These are phyloP conservation scores for Pseudonitzschia pungens DNA, from an alignment of 108 stramenopile species.

Conservation along the genomic window DNA sequence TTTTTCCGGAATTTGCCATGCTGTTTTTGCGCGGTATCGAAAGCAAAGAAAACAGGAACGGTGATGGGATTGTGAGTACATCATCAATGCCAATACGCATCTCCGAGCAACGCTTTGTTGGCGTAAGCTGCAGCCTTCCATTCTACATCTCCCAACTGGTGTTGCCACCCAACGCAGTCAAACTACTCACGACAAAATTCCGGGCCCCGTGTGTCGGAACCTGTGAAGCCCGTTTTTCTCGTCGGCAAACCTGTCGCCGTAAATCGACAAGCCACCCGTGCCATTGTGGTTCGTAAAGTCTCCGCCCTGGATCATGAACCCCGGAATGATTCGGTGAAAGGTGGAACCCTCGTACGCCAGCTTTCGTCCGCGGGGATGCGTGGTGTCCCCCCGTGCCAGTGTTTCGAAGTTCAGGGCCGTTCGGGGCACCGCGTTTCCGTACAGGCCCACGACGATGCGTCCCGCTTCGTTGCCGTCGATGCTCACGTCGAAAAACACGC, in stretches of 20 bases:
- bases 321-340: constrained; percentile 94
- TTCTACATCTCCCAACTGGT: too few relatives aligned
- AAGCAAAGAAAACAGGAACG: background rate
- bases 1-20: constrained; percentile 95
- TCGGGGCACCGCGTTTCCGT: constrained; percentile 86
- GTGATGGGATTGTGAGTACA: background rate
- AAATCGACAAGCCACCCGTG: constrained; percentile 79
- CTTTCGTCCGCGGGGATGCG: constrained; percentile 59
- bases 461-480: constrained; percentile 75
- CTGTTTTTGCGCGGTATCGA: constrained; percentile 10
- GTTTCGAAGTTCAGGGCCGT: constrained; percentile 88
- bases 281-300: constrained; percentile 96
- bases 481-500: constrained; percentile 82
- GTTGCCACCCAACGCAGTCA: background rate
- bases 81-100: background rate
- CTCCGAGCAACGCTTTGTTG: too few relatives aligned
- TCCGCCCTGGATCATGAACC: constrained; percentile 89
- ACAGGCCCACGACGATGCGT: constrained; percentile 89
- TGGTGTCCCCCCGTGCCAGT: constrained; percentile 63
- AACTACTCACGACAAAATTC: constrained; percentile 42
- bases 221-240: constrained; percentile 78
- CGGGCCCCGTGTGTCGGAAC: constrained; percentile 89
- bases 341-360: constrained; percentile 73
- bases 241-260: constrained; percentile 86
- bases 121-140: too few relatives aligned